A percentile compares a stretch with the other conserved stretches of the same genome.
phyloP scores from a whole-genome alignment of 2,329 filamentous ascomycete genomes.

The Onygenales sp. region DNA sequence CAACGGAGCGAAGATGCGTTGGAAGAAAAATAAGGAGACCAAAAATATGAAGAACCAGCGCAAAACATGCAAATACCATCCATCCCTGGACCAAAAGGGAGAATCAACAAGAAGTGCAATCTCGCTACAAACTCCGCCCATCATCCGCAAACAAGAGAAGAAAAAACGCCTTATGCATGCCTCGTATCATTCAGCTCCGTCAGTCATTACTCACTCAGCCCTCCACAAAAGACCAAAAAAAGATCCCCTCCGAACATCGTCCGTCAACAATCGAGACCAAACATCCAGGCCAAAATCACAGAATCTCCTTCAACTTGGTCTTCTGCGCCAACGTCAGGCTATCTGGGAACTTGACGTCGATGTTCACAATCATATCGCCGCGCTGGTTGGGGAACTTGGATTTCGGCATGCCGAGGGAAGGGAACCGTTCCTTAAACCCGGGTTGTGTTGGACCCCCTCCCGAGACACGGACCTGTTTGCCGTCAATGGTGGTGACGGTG shows the following conservation, averaged over 20 bases:
- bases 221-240: background rate
- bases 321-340: slow-evolving; percentile 71
- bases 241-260: background rate
- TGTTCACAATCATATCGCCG: slow-evolving; percentile 79
- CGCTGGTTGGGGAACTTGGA: slow-evolving; percentile 78
- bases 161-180: background rate
- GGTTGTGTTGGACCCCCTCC: slow-evolving; percentile 79
- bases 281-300: slow-evolving; percentile 34
- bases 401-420: slow-evolving; percentile 84
- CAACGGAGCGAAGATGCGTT: background rate
- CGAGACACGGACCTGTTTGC: slow-evolving; percentile 69
- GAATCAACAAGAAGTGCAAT: background rate
- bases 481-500: slow-evolving; percentile 89
- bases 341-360: slow-evolving; percentile 87
- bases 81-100: too few relatives aligned
- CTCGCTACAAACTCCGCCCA: background rate
- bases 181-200: background rate
- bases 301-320: slow-evolving; percentile 65
- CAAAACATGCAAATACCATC: background rate
- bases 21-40: background rate
- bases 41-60: background rate
- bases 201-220: background rate
- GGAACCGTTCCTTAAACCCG: slow-evolving; percentile 70
- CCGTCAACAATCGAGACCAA: background rate
- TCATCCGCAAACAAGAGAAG: background rate